Evolutionary conservation across 2,329 filamentous ascomycete genomes (phyloP), one percentile per base, ranked within the genome.

Genomic region (Stagonosporopsis cucurbitacearum): DNA sequence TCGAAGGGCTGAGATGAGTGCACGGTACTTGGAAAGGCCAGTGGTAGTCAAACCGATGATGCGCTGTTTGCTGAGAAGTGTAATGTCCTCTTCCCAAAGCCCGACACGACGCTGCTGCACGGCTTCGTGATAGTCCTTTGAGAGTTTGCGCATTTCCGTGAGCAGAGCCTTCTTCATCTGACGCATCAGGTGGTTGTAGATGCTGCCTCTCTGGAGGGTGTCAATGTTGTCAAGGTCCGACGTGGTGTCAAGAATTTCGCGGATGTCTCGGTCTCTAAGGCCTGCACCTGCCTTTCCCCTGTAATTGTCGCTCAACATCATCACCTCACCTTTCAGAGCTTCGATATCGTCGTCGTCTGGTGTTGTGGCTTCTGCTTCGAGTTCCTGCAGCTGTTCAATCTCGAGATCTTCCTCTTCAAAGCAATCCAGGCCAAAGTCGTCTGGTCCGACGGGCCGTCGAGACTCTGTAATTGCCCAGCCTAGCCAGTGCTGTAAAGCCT

Each of bases 21-120:
- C 84, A 3, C 91, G 86, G 58, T 95, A 94, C 64, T 96, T 96
- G 73, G 87, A 88, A 8, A 96, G 71, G 1, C 91, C 91, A 0
- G 92, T 96, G 0, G 89, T 92, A 0, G 92, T 96, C 79, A 88
- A 82, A 8, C 86, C 86, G 47, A 89, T 81, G 23, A 89, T 70
- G 51, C 81, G 84, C 5, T 83, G 78, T 3, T 63, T 47, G 46
- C 59, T 53, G 19, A 72, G 59, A 4, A 72, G 45, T 46, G 84
- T 84, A 30, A 83, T 78, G 48, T 85, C 83, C 32, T 80, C 78
- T 54, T 87, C 82, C 80, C 83, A 88, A 23, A 79, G 82, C 15
- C 82, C 82, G 19, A 84, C 80, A 46, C 84, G 86, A 7, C 86
- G 74, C 13, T 85, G 78, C 11, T 77, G 76, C 26, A 83, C 83